Evolutionary conservation across 768 basidiomycete species (phyloP), one percentile per base, ranked within the genome.

Genomic region (Hygrocybe coccinea): DNA sequence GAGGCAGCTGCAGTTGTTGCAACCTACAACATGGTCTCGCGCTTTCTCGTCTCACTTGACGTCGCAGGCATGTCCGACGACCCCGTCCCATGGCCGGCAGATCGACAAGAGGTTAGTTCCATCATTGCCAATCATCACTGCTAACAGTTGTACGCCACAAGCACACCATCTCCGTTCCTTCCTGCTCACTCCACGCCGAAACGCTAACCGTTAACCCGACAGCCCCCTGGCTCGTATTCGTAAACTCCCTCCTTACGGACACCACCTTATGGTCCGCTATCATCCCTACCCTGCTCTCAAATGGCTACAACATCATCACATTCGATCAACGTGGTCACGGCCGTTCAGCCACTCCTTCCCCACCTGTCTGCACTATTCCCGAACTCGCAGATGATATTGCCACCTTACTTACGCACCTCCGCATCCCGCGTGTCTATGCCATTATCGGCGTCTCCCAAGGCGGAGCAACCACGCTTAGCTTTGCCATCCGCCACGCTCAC

Each of bases 1-100:
- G 85, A 87, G 62, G 79, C 77, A 17, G 73, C 76, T 0, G 74
- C 79, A 51, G 71, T 79, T 1, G 77, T 79, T 0, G 79, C 79
- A 4, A 69, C 74, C 0, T 87, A 87, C 67, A 86, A 86, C 69
- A 82, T 86, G 80, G 84, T 87, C 6, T 85, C 83, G 17, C 74
- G 85, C n/a, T 79, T 86, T 60, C 71, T 87, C 29, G 70, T 84
- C 11, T 75, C 83, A 0, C 73, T 81, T 11, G 84, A 87, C 59
- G 80, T 87, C 1, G 80, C 76, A 50, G 83, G 84, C 8, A 67
- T 76, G 59, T 73, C 76, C 0, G 75, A 79, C 43, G 63, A 67
- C 17, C 62, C 65, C 11, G 76, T 80, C 5, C 77, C 80, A 8
- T 82, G 79, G 79, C 79, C 79, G 2, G 58, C 78, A 22, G 73